Evolutionary conservation across 1,284 basidiomycete species (phyloP).

Genomic region (Rhodotorula sp.): DNA sequence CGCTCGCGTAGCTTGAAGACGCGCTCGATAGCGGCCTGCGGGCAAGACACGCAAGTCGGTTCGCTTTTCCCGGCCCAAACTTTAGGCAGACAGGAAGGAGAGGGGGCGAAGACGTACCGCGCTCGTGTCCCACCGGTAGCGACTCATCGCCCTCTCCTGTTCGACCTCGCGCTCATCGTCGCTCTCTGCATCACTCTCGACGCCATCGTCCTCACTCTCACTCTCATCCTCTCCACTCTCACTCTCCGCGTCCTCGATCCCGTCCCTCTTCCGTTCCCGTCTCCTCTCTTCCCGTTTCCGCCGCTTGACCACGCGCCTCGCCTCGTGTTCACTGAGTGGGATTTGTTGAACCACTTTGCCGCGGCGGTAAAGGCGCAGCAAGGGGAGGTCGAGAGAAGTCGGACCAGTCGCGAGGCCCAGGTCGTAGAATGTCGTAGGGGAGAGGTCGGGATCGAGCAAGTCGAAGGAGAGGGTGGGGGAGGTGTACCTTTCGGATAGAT

Average conservation of each 20-base stretch:
- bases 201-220: neutral
- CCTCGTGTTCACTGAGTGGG: conserved; percentile 18
- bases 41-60: neutral
- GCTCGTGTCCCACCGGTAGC: conserved; percentile 31
- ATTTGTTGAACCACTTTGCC: conserved; percentile 18
- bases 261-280: neutral
- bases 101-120: neutral
- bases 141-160: conserved; percentile 8
- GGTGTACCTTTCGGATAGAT: conserved; percentile 13
- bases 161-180: conserved; percentile 35
- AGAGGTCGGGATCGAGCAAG: conserved; percentile 10
- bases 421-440: conserved; percentile 34
- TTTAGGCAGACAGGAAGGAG: no score
- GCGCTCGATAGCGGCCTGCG: conserved; percentile 8
- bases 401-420: conserved; percentile 28
- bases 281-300: neutral
- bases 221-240: conserved; percentile 9
- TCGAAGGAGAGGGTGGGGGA: conserved; percentile 18
- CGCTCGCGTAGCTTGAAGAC: conserved; percentile 13
- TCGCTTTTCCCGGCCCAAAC: neutral
- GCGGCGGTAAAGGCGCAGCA: conserved; percentile 21
- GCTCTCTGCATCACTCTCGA: conserved; percentile 15
- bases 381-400: conserved; percentile 27
- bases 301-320: conserved; percentile 7
- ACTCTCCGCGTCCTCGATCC: conserved; percentile 1